These are phyloP conservation scores for Lasiosphaeria miniovina DNA, from an alignment of 495 filamentous ascomycete genomes.

Conservation along the genomic window DNA sequence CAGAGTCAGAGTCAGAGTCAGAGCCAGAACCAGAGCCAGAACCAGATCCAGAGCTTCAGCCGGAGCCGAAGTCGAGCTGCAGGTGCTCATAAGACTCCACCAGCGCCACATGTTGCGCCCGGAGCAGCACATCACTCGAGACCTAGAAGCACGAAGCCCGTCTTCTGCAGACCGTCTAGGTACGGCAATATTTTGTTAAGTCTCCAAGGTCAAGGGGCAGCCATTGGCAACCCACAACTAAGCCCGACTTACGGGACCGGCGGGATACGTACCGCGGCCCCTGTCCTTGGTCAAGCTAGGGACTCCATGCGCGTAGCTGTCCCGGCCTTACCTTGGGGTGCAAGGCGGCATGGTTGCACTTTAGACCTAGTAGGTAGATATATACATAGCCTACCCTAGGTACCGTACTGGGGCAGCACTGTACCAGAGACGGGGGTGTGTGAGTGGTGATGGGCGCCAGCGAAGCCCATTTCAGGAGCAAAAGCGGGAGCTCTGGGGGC, in stretches of 20 bases:
- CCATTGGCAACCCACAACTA: constrained; percentile 3
- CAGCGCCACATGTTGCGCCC: constrained; percentile 18
- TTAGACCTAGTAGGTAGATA: too few relatives aligned
- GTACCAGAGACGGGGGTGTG: too few relatives aligned
- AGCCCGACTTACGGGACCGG: constrained; percentile 13
- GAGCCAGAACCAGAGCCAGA: background rate
- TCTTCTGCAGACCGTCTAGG: constrained; percentile 2
- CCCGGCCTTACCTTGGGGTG: background rate
- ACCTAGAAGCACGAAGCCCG: background rate
- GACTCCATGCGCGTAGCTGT: background rate
- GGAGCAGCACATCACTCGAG: background rate
- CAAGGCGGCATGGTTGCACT: background rate
- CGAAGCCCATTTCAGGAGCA: constrained; percentile 25
- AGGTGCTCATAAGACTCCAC: constrained; percentile 16
- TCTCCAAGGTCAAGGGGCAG: background rate
- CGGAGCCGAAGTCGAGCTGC: constrained; percentile 22
- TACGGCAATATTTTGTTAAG: background rate
- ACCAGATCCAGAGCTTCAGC: constrained; percentile 23
- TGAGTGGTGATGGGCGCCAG: background rate
- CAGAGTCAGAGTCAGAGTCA: too few relatives aligned
- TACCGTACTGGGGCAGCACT: too few relatives aligned
- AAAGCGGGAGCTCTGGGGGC: constrained; percentile 22
- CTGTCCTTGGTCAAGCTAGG: background rate
- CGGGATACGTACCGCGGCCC: constrained; percentile 23
- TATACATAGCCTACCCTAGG: too few relatives aligned